Conservation (phyloP, 768 basidiomycete genomes). For the Pleurotus salmoneostramineus region DNA sequence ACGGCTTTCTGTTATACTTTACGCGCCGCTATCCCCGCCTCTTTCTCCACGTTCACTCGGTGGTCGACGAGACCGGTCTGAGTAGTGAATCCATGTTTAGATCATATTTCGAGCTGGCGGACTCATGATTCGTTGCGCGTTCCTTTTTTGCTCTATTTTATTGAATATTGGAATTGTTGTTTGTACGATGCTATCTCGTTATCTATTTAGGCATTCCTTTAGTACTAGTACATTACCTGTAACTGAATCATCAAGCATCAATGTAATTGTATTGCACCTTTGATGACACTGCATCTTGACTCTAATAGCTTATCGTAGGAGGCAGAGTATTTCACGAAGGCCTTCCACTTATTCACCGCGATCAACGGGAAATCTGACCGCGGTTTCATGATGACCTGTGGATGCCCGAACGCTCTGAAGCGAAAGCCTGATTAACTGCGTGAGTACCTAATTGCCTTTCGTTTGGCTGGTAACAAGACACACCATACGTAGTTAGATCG, state of each 20-base stretch:
- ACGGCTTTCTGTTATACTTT: slow-evolving; percentile 91
- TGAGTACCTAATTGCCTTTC: no score
- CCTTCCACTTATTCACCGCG: no score
- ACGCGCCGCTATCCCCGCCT: slow-evolving; percentile 88
- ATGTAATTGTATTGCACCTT: slow-evolving; percentile 5
- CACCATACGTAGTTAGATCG: no score
- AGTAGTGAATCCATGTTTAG: slow-evolving; percentile 88
- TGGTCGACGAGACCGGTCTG: slow-evolving; percentile 69
- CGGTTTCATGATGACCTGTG: no score
- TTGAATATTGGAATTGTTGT: neutral
- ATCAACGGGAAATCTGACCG: no score
- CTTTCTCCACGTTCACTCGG: slow-evolving; percentile 89
- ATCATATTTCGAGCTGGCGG: slow-evolving; percentile 77
- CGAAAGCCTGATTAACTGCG: no score
- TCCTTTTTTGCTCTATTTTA: neutral
- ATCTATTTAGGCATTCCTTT: slow-evolving; percentile 9
- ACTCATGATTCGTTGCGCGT: slow-evolving; percentile 19
- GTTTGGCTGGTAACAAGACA: no score
- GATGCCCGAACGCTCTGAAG: no score
- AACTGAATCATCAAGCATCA: slow-evolving; percentile 10
- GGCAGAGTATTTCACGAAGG: no score
- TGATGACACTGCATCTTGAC: neutral
- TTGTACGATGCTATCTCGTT: slow-evolving; percentile 9
- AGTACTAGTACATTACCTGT: slow-evolving; percentile 14
- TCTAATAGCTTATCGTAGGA: neutral